Evolutionary conservation across 768 basidiomycete species (phyloP).

Genomic region (Ramaria rubella): DNA sequence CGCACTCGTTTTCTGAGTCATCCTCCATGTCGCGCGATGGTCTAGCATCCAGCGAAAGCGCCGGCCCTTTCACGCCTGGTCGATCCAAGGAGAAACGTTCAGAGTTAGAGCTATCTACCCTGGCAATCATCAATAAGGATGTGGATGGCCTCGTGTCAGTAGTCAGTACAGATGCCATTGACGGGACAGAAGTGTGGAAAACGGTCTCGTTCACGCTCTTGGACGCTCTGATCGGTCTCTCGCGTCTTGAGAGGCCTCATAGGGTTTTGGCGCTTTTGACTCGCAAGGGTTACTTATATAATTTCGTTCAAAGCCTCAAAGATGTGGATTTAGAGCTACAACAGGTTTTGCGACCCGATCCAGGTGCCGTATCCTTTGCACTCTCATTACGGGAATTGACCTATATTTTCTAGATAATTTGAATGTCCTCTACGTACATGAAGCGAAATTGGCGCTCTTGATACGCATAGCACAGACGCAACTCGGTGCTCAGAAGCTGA

Average conservation of each 20-base stretch:
- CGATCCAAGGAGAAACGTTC: conserved; percentile 17
- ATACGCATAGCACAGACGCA: conserved; percentile 78
- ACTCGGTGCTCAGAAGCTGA: conserved; percentile 74
- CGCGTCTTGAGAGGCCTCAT: conserved; percentile 62
- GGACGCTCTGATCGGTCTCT: conserved; percentile 72
- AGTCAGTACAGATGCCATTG: conserved; percentile 85
- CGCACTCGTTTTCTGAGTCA: conserved; percentile 15
- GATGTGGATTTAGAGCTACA: conserved; percentile 72
- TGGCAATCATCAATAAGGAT: conserved; percentile 57
- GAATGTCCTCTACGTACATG: conserved; percentile 89
- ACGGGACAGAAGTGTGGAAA: conserved; percentile 95
- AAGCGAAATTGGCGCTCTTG: conserved; percentile 88
- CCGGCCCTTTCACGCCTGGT: neutral
- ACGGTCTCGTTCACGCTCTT: conserved; percentile 90
- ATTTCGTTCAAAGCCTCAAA: conserved; percentile 79
- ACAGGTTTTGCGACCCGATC: conserved; percentile 79
- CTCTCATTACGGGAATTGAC: neutral
- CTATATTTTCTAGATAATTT: conserved; percentile 57
- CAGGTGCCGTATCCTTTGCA: conserved; percentile 48
- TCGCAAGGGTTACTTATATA: conserved; percentile 70
- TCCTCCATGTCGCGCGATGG: conserved; percentile 8
- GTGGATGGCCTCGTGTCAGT: conserved; percentile 68
- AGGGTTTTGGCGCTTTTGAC: conserved; percentile 50
- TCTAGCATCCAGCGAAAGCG: conserved; percentile 22
- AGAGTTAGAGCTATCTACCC: conserved; percentile 53